A percentile compares a stretch with the other conserved stretches of the same genome.
These are phyloP conservation scores for Colletotrichum sp. DNA, from an alignment of 2,329 filamentous ascomycete species.

Conservation along the genomic window DNA sequence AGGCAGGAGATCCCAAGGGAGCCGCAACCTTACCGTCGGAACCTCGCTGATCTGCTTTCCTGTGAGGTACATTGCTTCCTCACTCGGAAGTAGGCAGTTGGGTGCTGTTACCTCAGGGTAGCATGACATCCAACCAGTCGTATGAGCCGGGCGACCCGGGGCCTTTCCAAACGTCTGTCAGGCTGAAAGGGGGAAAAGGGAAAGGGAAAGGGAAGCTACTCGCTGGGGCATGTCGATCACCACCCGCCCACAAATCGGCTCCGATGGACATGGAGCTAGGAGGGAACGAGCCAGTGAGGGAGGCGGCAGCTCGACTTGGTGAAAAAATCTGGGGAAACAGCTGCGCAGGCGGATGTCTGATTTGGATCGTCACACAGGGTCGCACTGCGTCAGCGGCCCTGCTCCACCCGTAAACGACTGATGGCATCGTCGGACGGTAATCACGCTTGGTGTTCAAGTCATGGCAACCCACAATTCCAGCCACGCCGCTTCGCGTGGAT, in stretches of 20 bases:
- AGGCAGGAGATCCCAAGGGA: neutral
- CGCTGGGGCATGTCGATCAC: neutral
- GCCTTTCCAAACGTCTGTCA: neutral
- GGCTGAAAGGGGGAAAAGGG: neutral
- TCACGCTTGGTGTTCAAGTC: neutral
- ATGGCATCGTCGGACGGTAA: neutral
- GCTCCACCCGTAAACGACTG: neutral
- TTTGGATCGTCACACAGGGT: slow-evolving; percentile 2
- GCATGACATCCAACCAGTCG: neutral
- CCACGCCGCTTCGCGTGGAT: neutral
- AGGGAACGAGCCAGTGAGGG: neutral
- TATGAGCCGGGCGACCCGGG: neutral
- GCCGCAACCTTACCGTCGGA: neutral
- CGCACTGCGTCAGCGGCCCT: neutral
- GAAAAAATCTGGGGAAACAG: slow-evolving; percentile 6
- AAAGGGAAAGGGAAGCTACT: neutral
- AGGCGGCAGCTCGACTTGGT: neutral
- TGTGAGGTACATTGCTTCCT: neutral
- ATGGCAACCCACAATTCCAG: neutral
- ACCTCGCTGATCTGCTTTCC: slow-evolving; percentile 1
- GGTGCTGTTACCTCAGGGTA: neutral
- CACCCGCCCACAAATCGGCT: neutral
- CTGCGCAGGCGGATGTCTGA: neutral
- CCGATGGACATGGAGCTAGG: neutral
- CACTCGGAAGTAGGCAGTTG: neutral